A percentile compares a stretch with the other conserved stretches of the same genome.
phyloP scores from a whole-genome alignment of 129 eudicot genomes.

The Helianthus tuberosus region DNA sequence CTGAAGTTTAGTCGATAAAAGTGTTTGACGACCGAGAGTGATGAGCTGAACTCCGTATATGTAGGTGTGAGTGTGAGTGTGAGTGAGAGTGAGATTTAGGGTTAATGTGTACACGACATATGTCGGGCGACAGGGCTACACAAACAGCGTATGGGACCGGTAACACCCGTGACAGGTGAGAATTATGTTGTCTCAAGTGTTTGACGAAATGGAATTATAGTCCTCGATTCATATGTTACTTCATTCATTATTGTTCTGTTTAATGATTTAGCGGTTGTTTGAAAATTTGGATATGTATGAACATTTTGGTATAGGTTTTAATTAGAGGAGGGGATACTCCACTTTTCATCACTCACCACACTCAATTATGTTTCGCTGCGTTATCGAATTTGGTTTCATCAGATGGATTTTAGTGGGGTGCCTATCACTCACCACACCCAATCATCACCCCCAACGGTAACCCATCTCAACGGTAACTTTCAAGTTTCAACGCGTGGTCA shows the following conservation, averaged over 20 bases:
- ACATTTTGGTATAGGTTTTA: background rate
- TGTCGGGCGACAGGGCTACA: conserved; percentile 35
- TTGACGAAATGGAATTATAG: conserved; percentile 27
- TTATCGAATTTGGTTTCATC: no score
- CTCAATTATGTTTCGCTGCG: no score
- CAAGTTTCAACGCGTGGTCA: no score
- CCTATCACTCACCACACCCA: no score
- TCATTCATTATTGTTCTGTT: background rate
- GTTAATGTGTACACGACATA: conserved; percentile 35
- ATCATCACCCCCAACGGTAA: no score
- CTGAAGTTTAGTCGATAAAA: background rate
- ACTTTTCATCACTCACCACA: no score
- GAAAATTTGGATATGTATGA: background rate
- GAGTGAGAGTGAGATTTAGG: background rate
- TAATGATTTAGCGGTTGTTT: background rate
- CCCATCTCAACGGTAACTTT: no score
- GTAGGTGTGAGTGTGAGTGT: conserved; percentile 7
- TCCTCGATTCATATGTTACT: conserved; percentile 2
- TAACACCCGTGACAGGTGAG: conserved; percentile 41
- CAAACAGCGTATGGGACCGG: conserved; percentile 14
- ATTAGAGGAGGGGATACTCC: no score
- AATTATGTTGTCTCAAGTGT: conserved; percentile 41
- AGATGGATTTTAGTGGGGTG: no score
- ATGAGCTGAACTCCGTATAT: background rate
- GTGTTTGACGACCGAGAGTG: conserved; percentile 9